These are phyloP conservation scores for Phialemonium atrogriseum DNA, from an alignment of 2,329 filamentous ascomycete species.

Conservation along the genomic window DNA sequence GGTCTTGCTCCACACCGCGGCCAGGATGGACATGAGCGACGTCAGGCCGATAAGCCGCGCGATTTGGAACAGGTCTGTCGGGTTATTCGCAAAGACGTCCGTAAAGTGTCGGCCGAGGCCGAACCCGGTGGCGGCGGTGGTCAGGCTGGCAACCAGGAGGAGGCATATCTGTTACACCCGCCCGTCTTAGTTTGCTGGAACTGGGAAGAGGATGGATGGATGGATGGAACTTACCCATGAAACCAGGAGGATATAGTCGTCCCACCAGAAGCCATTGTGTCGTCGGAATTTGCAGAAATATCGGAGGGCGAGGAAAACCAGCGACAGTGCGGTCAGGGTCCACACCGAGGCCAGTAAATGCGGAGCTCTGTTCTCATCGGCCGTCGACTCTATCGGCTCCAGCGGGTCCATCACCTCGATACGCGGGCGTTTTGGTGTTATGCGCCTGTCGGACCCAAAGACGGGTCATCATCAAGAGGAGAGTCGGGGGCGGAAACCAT, in stretches of 20 bases:
- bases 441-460: no score
- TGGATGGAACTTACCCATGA: conserved; percentile 1
- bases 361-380: conserved; percentile 3
- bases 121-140: conserved; percentile 3
- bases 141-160: conserved; percentile 1
- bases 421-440: no score
- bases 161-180: not conserved
- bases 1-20: conserved; percentile 24
- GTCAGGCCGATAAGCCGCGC: conserved; percentile 12
- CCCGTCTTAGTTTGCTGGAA: not conserved
- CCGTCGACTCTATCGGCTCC: no score
- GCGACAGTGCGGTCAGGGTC: conserved; percentile 3
- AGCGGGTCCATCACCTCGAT: no score
- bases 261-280: conserved; percentile 5
- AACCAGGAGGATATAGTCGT: conserved; percentile 6
- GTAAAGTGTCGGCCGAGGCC: conserved; percentile 1
- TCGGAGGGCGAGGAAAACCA: conserved; percentile 5
- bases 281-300: conserved; percentile 5
- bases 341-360: conserved; percentile 4
- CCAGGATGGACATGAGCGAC: conserved; percentile 18
- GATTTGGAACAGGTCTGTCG: conserved; percentile 5
- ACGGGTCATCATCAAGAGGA: no score
- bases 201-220: not conserved
- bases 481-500: no score
- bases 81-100: conserved; percentile 6